Evolutionary conservation across 148 eudicot species (phyloP), one percentile per base, ranked within the genome.

Genomic region (Rhododendron kiyosumense): DNA sequence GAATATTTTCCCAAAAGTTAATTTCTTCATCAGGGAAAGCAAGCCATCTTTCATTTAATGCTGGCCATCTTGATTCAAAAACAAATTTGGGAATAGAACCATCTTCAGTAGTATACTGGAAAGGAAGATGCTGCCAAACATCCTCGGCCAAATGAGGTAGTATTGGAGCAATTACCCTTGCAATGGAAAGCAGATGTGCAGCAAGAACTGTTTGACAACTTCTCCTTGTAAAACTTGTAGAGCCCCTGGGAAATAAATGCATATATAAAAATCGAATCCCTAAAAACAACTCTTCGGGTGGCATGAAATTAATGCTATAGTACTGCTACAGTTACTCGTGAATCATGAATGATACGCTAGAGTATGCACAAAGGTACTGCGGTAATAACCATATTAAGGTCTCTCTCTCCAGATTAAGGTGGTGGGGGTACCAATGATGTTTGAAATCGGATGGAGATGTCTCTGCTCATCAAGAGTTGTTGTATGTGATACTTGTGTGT

Each of bases 171-270:
- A 95, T 91, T 30, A 95, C 89, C 87, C 90, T 92, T 54, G 86
- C 91, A 65, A 95, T 87, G 75, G 98, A 92, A 83, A 95, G 93
- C 78, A 95, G 89, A 86, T 97, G 99, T 51, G 94, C 98, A 81
- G 95, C 94, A 86, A 97, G 95, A 84, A 97, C 98, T 85, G 98
- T 97, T 85, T 97, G 99, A 86, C 99, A 97, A 89, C 99, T 95
- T 89, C 90, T 90, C 89, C 99, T 93, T 4, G 96, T 95, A 79
- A 87, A 92, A 90, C 98, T 97, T 57, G 86, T 45, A 41, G 93
- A 88, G 69, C 98, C 99, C 89, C 98, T 96, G 91, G 83, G 83
- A 88, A 57, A 54, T 32, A 36, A 75, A 75, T 20, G 48, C n/a
- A 75, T 17, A 7, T 1, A 34, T 36, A 17, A 75, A 73, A 38